Percentiles rank a stretch among this genome's conserved stretches.
Evolutionary conservation across 768 basidiomycete genomes (phyloP).

Genomic region (Auriculariales sp.): DNA sequence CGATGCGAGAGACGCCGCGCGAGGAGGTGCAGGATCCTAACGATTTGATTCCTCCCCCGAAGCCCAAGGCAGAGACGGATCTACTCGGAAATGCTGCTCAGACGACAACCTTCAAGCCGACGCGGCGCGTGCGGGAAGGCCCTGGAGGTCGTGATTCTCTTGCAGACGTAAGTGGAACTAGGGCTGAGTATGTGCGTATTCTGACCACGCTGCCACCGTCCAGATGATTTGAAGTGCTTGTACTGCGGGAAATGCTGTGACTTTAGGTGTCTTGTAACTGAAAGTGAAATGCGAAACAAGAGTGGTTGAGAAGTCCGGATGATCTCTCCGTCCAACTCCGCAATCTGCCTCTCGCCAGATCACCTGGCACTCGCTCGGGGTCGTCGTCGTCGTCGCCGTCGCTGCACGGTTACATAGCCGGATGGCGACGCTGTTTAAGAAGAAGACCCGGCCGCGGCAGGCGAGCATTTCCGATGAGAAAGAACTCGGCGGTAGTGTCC

Average conservation of each 20-base stretch:
- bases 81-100: neutral
- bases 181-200: neutral
- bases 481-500: conserved; percentile 55
- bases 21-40: neutral
- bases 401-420: neutral
- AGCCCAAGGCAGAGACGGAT: neutral
- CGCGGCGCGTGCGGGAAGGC: conserved; percentile 39
- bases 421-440: conserved; percentile 61
- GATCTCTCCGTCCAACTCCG: no score
- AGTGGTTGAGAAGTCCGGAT: no score
- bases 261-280: no score
- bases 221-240: neutral
- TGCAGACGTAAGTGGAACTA: conserved; percentile 1
- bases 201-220: neutral
- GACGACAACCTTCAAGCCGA: conserved; percentile 26
- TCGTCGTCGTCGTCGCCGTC: neutral
- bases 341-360: no score
- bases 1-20: neutral
- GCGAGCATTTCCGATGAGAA: conserved; percentile 39
- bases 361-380: no score
- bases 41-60: neutral
- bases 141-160: conserved; percentile 29
- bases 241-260: no score
- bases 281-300: no score
- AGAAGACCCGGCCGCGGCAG: conserved; percentile 44